Conservation (phyloP, 1,284 basidiomycete species). For the Tylopilus orsonianus region DNA sequence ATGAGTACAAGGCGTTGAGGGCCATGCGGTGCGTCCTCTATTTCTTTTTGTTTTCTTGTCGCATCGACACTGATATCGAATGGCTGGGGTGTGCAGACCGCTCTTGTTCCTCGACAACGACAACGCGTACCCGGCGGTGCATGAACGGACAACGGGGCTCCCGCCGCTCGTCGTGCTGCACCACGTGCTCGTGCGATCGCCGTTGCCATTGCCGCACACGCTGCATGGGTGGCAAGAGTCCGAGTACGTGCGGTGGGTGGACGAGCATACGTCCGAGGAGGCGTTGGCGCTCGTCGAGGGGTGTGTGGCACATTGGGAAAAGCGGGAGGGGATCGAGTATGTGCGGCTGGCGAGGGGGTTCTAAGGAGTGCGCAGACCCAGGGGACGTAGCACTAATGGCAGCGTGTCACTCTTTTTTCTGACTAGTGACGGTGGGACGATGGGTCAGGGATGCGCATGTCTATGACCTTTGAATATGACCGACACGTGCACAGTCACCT, state of each 20-base stretch:
- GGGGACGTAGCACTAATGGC: no score
- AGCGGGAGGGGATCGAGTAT: conserved; percentile 60
- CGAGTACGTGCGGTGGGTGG: conserved; percentile 88
- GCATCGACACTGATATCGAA: background rate
- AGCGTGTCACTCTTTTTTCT: no score
- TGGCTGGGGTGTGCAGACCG: conserved; percentile 64
- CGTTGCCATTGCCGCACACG: conserved; percentile 80
- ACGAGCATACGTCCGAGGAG: conserved; percentile 74
- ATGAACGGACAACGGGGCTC: conserved; percentile 67
- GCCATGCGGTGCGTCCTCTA: conserved; percentile 67
- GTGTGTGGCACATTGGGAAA: conserved; percentile 73
- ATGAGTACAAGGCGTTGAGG: conserved; percentile 77
- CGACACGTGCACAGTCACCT: no score
- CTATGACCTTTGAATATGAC: no score
- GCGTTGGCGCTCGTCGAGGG: conserved; percentile 70
- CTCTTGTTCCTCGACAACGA: conserved; percentile 87
- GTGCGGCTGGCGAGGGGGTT: conserved; percentile 62
- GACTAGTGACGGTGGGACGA: no score
- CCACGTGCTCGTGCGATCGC: conserved; percentile 88
- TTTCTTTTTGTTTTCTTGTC: background rate
- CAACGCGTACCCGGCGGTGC: conserved; percentile 63
- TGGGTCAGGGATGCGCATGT: no score
- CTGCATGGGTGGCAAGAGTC: conserved; percentile 90
- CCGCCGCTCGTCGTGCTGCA: conserved; percentile 85
- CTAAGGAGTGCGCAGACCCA: conserved; percentile 42